Evolutionary conservation across 139 green algal species (phyloP).

Genomic region (Desmodesmus armatus): DNA sequence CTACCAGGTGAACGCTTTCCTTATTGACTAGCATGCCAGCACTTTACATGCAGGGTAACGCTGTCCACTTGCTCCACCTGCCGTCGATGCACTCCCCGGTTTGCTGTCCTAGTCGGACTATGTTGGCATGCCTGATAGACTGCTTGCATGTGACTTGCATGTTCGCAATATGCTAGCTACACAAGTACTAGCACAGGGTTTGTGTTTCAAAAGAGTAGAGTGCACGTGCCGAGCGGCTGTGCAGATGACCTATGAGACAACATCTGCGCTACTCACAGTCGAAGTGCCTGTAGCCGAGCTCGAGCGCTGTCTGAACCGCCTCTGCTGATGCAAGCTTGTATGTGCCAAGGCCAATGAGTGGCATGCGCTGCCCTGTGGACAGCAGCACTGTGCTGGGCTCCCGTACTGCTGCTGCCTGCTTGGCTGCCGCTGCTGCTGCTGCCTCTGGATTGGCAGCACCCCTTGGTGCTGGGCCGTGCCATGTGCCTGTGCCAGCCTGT

Average conservation of each 20-base stretch:
- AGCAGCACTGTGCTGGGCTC: conserved; percentile 64
- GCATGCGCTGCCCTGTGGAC: conserved; percentile 64
- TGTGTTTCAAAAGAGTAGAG: background rate
- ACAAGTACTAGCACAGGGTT: too few species aligned
- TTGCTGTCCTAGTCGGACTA: too few species aligned
- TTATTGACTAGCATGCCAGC: too few species aligned
- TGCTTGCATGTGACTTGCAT: too few species aligned
- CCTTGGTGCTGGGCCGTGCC: conserved; percentile 82
- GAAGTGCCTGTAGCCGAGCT: conserved; percentile 81
- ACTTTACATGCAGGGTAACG: too few species aligned
- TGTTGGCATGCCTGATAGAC: too few species aligned
- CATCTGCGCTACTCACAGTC: conserved; percentile 66
- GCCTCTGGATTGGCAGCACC: background rate
- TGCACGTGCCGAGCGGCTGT: background rate
- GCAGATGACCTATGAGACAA: background rate
- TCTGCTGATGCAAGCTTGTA: conserved; percentile 59
- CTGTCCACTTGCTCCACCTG: too few species aligned
- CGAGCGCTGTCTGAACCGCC: conserved; percentile 65
- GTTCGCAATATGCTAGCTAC: too few species aligned
- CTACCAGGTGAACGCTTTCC: too few species aligned
- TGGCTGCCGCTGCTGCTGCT: conserved; percentile 28
- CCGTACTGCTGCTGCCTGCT: background rate
- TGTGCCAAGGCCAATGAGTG: conserved; percentile 81
- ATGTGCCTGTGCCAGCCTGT: conserved; percentile 74
- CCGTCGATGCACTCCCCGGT: too few species aligned